Conservation (phyloP, 305 asterid species). For the Rubia balearica region DNA sequence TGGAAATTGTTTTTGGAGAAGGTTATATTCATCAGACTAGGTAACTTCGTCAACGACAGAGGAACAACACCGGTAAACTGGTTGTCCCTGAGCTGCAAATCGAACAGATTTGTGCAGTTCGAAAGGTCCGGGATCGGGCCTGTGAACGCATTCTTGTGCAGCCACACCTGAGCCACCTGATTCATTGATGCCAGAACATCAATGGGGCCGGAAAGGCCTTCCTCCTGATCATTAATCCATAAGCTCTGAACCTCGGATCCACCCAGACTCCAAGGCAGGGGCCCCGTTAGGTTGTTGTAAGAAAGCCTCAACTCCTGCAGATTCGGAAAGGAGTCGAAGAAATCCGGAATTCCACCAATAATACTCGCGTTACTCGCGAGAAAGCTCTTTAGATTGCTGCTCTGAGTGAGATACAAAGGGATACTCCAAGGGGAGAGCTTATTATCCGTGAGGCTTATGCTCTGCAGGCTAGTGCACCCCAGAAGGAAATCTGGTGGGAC, state of each 20-base stretch:
- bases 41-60: slow-evolving; percentile 40
- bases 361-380: slow-evolving; percentile 54
- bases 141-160: slow-evolving; percentile 57
- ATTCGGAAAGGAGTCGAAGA: slow-evolving; percentile 48
- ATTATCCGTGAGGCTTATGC: slow-evolving; percentile 47
- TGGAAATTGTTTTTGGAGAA: slow-evolving; percentile 71
- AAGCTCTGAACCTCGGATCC: slow-evolving; percentile 55
- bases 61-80: slow-evolving; percentile 70
- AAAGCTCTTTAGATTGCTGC: slow-evolving; percentile 40
- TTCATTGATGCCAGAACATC: slow-evolving; percentile 58
- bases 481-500: slow-evolving; percentile 48
- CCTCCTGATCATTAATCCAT: slow-evolving; percentile 68
- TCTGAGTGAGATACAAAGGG: slow-evolving; percentile 44
- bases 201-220: slow-evolving; percentile 53
- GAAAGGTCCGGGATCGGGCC: slow-evolving; percentile 88
- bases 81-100: slow-evolving; percentile 80
- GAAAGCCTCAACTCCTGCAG: slow-evolving; percentile 55
- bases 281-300: slow-evolving; percentile 66
- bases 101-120: slow-evolving; percentile 49
- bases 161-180: slow-evolving; percentile 64
- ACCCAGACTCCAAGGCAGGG: slow-evolving; percentile 57
- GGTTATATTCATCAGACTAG: slow-evolving; percentile 42
- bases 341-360: slow-evolving; percentile 54
- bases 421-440: slow-evolving; percentile 42
- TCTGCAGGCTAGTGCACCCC: slow-evolving; percentile 41